Evolutionary conservation across 2,329 filamentous ascomycete genomes (phyloP).

Genomic region (Penicillium sclerotiorum): DNA sequence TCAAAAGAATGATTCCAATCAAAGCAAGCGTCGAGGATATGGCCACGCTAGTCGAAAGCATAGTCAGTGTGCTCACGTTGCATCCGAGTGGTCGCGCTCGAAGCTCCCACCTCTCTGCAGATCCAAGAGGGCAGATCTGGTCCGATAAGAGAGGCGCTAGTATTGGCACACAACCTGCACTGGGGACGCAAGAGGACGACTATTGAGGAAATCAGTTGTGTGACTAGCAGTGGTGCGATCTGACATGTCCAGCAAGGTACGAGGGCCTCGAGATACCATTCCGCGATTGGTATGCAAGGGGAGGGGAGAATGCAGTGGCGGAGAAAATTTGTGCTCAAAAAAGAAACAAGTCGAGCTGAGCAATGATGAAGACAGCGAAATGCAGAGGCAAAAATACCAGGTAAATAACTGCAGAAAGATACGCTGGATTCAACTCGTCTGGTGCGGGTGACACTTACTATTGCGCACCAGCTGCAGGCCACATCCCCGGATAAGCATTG

Average conservation of each 20-base stretch:
- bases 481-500: slow-evolving; percentile 35
- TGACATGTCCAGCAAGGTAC: neutral
- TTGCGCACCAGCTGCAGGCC: slow-evolving; percentile 43
- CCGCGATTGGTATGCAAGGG: slow-evolving; percentile 10
- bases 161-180: slow-evolving; percentile 38
- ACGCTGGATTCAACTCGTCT: neutral
- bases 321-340: too few relatives aligned
- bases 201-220: slow-evolving; percentile 18
- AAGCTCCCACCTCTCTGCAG: slow-evolving; percentile 47
- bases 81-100: slow-evolving; percentile 43
- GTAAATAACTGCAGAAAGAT: too few relatives aligned
- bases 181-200: slow-evolving; percentile 46
- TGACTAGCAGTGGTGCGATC: neutral
- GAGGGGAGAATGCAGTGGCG: slow-evolving; percentile 7
- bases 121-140: slow-evolving; percentile 43
- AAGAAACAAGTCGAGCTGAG: neutral
- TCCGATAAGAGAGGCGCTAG: slow-evolving; percentile 39
- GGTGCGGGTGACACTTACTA: slow-evolving; percentile 29
- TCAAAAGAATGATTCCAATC: slow-evolving; percentile 21
- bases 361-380: neutral
- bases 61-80: slow-evolving; percentile 43
- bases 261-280: slow-evolving; percentile 8
- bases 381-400: too few relatives aligned
- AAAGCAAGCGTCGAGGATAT: slow-evolving; percentile 32
- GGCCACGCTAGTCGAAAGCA: slow-evolving; percentile 38